Evolutionary conservation across 2,329 filamentous ascomycete species (phyloP), one percentile per base, ranked within the genome.

Genomic region (Tolypocladium ovalisporum): DNA sequence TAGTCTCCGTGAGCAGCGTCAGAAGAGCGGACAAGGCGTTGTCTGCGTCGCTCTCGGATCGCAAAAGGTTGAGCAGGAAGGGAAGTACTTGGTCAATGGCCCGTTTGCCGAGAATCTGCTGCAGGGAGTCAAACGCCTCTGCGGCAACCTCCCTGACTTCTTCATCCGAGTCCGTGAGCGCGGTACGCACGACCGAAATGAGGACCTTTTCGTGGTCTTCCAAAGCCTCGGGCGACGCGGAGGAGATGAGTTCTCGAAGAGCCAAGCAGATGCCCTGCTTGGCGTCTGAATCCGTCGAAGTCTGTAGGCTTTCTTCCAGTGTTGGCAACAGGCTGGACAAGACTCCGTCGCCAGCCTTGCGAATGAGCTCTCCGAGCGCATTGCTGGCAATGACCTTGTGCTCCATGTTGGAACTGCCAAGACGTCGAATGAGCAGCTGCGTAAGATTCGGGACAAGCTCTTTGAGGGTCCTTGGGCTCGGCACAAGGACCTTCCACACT

Each of bases 371-470:
- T 68, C 94, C 94, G 57, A 99, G 81, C 54, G 94, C 91, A 71
- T 97, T 97, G 71, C 93, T 93, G 63, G 95, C 94, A 78, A 99
- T 99, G 65, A 96, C 88, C 78, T 97, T 97, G 73, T 99, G 94
- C 72, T 99, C 94, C 87, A 96, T 92, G 68, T 97, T 97, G 52
- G 92, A 88, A 71, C 92, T 97, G 61, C 91, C 94, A 64, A 99
- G 82, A 54, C 94, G 89, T 59, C 90, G 86, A 70, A 99, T 97
- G 65, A 99, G 88, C 62, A 99, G 85, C 70, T 97, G 92, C 7
- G 91, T 96, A 60, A 99, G 86, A 1, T 91, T 97, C 51, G 94
- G 93, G 52, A 97, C 88, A 67, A 99, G 83, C 70, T 99, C 94
- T 76, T 96, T 96, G 67, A 99, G 85, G 17, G 89, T 97, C 64